Evolutionary conservation across 306 rosid genomes (phyloP), one percentile per base, ranked within the genome.

Genomic region (Corylus americana): DNA sequence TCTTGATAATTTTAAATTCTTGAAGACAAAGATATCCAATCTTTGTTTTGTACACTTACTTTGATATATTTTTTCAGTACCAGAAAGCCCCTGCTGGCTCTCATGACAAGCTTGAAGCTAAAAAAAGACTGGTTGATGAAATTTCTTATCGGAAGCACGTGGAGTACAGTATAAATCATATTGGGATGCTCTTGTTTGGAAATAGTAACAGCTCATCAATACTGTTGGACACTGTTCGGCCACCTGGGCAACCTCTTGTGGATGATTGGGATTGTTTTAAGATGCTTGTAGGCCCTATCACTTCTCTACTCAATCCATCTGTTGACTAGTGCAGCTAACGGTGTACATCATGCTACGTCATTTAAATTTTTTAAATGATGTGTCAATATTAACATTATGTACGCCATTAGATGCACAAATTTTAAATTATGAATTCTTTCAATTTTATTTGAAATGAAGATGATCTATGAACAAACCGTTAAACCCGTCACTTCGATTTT

Each of bases 181-280:
- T 87, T 18, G 85, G 78, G 29, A 55, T 67, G 69, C 73, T 82
- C 67, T 50, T 87, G 74, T 71, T 87, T 78, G 85, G 88, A 27
- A 3, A 50, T 8, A 22, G 27, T 25, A 68, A 83, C n/a, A 81
- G 78, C 78, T 71, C 78, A 55, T 71, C 78, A 55, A 7, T 53
- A 55, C 58, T 80, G 22, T 17, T 82, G 74, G 73, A 58, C 73
- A 37, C 55, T 2, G 87, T 80, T 75, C 53, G 84, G 75, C 80
- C 81, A 12, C 31, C 42, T 2, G 91, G 91, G 29, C 75, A 82
- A 39, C 71, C 88, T 42, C 53, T 80, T 4, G 87, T 87, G 8
- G 83, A 85, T 18, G 88, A 87, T 42, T 87, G 91, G 91, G 73
- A 78, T 67, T 87, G 91, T 78, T 66, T 85, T 35, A 82, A 77